phyloP scores from a whole-genome alignment of 2,329 filamentous ascomycete genomes.

The Cladobotryum mycophilum region DNA sequence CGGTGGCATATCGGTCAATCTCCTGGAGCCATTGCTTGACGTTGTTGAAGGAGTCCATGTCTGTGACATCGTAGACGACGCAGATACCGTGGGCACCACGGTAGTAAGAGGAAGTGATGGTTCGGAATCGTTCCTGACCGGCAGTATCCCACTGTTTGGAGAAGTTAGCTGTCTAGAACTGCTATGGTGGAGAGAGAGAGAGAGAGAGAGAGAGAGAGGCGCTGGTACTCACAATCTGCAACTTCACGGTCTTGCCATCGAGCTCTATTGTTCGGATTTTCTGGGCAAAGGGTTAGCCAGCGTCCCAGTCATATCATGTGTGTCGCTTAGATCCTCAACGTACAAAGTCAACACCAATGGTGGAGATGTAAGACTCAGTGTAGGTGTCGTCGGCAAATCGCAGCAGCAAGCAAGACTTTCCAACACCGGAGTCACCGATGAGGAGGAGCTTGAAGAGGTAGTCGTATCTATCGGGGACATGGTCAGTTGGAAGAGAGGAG shows the following conservation, averaged over 20 bases:
- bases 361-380: constrained; percentile 99
- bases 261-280: constrained; percentile 99
- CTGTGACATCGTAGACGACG: constrained; percentile 99
- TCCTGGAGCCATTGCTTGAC: constrained; percentile 99
- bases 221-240: constrained; percentile 77
- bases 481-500: background rate
- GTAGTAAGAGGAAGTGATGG: constrained; percentile 99
- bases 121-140: constrained; percentile 98
- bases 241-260: constrained; percentile 98
- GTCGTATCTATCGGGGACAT: constrained; percentile 71
- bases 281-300: constrained; percentile 38
- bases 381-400: constrained; percentile 99
- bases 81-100: constrained; percentile 98
- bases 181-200: background rate
- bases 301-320: background rate
- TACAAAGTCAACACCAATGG: constrained; percentile 98
- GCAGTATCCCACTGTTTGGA: constrained; percentile 87
- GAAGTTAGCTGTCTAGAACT: background rate
- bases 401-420: constrained; percentile 97
- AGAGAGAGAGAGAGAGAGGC: background rate
- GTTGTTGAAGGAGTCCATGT: constrained; percentile 99
- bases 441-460: constrained; percentile 99
- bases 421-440: constrained; percentile 99
- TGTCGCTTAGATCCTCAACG: constrained; percentile 31
- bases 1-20: constrained; percentile 97